Conservation (phyloP, 768 basidiomycete species). For the Galerina marginata region DNA sequence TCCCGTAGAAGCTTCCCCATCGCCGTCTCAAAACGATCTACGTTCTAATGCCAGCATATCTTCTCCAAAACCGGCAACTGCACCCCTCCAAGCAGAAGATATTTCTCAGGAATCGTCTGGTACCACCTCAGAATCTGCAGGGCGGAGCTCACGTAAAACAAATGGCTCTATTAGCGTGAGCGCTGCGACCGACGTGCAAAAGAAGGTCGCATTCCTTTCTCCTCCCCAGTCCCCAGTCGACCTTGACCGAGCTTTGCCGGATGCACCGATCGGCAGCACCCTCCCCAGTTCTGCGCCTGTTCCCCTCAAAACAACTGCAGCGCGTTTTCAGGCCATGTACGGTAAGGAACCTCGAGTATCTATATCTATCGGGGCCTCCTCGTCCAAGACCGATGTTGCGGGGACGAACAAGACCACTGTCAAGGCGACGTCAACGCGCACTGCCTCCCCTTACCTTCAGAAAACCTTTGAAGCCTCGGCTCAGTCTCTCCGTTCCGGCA, state of each 20-base stretch:
- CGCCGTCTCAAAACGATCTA: constrained; percentile 29
- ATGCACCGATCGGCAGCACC: constrained; percentile 41
- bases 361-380: constrained; percentile 63
- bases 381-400: constrained; percentile 68
- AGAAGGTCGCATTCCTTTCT: constrained; percentile 89
- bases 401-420: constrained; percentile 46
- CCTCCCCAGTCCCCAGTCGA: constrained; percentile 74
- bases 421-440: constrained; percentile 65
- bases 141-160: constrained; percentile 42
- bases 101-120: constrained; percentile 28
- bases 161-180: constrained; percentile 33
- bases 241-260: constrained; percentile 58
- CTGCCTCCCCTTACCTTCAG: constrained; percentile 63
- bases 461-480: constrained; percentile 58
- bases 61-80: constrained; percentile 26
- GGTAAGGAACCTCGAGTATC: constrained; percentile 75
- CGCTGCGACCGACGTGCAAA: constrained; percentile 58
- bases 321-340: constrained; percentile 78
- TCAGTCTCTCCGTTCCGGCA: constrained; percentile 77
- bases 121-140: constrained; percentile 37
- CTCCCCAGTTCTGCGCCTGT: constrained; percentile 29
- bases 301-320: constrained; percentile 68
- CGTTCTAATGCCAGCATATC: constrained; percentile 19
- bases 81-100: constrained; percentile 25
- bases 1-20: constrained; percentile 33